A percentile compares a stretch with the other conserved stretches of the same genome.
These are phyloP conservation scores for Leccinellum rugosiceps DNA, from an alignment of 768 basidiomycete genomes.

Conservation along the genomic window DNA sequence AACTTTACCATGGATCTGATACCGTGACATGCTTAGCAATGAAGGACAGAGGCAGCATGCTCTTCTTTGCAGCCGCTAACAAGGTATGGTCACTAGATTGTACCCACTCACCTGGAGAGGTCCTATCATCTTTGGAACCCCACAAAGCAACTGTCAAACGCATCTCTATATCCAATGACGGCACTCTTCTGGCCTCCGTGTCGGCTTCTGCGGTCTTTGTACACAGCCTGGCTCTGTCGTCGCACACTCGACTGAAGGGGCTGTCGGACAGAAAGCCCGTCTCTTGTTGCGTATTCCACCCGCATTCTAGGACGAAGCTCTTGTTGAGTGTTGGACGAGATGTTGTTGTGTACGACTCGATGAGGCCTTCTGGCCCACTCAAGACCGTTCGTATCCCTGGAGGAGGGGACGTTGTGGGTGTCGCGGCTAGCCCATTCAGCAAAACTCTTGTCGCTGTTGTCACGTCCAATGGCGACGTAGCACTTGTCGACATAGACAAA, in stretches of 20 bases:
- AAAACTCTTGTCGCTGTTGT: constrained; percentile 65
- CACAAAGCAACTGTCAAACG: constrained; percentile 51
- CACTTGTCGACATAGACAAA: constrained; percentile 69
- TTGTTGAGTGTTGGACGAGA: constrained; percentile 52
- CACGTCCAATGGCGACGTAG: constrained; percentile 51
- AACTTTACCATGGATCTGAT: constrained; percentile 36
- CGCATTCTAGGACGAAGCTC: constrained; percentile 57
- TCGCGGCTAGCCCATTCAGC: constrained; percentile 73
- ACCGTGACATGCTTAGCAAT: constrained; percentile 30
- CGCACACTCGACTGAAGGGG: constrained; percentile 54
- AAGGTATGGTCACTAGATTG: constrained; percentile 52
- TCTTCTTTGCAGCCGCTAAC: constrained; percentile 48
- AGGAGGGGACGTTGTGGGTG: constrained; percentile 48
- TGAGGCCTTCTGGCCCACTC: constrained; percentile 51
- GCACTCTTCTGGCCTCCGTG: constrained; percentile 53
- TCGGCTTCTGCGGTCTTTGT: constrained; percentile 53
- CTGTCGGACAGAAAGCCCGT: constrained; percentile 41
- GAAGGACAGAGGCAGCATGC: constrained; percentile 35
- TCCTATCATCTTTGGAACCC: constrained; percentile 47
- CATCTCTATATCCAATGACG: constrained; percentile 59
- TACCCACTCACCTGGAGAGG: constrained; percentile 34
- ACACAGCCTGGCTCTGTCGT: constrained; percentile 53
- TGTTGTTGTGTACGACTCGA: constrained; percentile 61
- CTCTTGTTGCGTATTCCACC: constrained; percentile 56
- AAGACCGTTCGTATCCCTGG: constrained; percentile 52